A percentile compares a stretch with the other conserved stretches of the same genome.
Evolutionary conservation across 2,329 filamentous ascomycete genomes (phyloP).

Genomic region (Ascochyta pisi): DNA sequence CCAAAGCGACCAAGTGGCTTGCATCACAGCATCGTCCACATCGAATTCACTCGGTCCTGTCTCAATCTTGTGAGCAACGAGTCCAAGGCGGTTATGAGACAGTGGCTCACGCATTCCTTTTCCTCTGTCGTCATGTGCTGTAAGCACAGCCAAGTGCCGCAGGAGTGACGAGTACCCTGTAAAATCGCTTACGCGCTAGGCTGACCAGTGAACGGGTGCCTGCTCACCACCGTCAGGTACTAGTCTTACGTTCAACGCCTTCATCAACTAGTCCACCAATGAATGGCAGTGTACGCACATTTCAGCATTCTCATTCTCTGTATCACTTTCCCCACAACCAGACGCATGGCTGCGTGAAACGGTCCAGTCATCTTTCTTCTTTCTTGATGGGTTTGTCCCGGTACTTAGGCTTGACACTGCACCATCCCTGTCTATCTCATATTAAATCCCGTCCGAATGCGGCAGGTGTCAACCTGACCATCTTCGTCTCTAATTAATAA

Average conservation of each 20-base stretch:
- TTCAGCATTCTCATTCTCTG: not conserved
- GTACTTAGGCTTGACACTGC: conserved; percentile 13
- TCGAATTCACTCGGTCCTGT: not conserved
- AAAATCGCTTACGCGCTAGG: conserved; percentile 4
- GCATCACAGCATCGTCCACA: not conserved
- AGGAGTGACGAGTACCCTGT: not conserved
- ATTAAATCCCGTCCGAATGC: conserved; percentile 9
- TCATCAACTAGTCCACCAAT: not conserved
- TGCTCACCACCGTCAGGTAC: conserved; percentile 5
- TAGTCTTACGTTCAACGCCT: not conserved
- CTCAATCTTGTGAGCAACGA: not conserved
- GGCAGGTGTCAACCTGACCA: conserved; percentile 21
- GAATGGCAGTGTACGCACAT: not conserved
- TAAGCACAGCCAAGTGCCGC: not conserved
- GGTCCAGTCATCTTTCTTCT: conserved; percentile 10
- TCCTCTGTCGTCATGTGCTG: not conserved
- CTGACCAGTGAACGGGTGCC: conserved; percentile 2
- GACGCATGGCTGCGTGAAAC: conserved; percentile 4
- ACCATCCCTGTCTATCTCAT: conserved; percentile 6
- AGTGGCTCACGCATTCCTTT: not conserved
- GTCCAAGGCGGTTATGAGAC: not conserved
- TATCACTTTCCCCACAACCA: not conserved
- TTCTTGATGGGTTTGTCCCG: conserved; percentile 18
- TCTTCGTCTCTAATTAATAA: not conserved
- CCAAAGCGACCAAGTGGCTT: not conserved